Conservation (phyloP, 148 eudicot genomes). For the Cornus suecica region DNA sequence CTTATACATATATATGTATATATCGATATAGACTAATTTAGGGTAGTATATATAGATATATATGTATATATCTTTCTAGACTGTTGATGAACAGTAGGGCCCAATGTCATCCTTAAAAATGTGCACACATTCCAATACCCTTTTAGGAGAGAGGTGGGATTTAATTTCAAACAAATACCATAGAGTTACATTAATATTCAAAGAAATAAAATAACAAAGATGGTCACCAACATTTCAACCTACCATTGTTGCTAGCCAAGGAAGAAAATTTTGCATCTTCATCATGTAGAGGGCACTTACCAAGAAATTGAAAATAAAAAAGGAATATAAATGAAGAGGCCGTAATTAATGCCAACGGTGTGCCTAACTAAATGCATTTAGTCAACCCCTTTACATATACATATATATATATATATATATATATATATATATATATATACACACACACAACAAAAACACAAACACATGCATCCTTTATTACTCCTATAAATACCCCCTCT, state of each 20-base stretch:
- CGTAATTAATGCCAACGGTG: slow-evolving; percentile 67
- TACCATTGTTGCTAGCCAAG: slow-evolving; percentile 33
- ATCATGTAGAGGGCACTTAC: slow-evolving; percentile 6
- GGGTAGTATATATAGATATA: too few species aligned
- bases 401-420: too few species aligned
- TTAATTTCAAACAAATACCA: background rate
- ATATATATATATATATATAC: too few species aligned
- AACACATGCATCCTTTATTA: slow-evolving; percentile 18
- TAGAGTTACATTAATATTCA: background rate
- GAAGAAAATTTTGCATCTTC: slow-evolving; percentile 8
- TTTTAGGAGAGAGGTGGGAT: background rate
- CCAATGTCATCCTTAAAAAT: slow-evolving; percentile 8
- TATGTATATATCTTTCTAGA: too few species aligned
- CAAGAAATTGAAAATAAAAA: background rate
- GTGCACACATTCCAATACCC: slow-evolving; percentile 17
- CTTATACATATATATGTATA: background rate
- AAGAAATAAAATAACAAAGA: slow-evolving; percentile 4
- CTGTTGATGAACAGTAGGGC: background rate
- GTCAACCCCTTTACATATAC: slow-evolving; percentile 52
- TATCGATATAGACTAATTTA: too few species aligned
- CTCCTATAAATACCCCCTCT: slow-evolving; percentile 44
- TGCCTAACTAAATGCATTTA: slow-evolving; percentile 46
- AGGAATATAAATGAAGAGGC: background rate
- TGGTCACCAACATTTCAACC: slow-evolving; percentile 42
- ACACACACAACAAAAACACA: too few species aligned